Evolutionary conservation across 768 basidiomycete species (phyloP).

Genomic region (Holtermannia corniformis): DNA sequence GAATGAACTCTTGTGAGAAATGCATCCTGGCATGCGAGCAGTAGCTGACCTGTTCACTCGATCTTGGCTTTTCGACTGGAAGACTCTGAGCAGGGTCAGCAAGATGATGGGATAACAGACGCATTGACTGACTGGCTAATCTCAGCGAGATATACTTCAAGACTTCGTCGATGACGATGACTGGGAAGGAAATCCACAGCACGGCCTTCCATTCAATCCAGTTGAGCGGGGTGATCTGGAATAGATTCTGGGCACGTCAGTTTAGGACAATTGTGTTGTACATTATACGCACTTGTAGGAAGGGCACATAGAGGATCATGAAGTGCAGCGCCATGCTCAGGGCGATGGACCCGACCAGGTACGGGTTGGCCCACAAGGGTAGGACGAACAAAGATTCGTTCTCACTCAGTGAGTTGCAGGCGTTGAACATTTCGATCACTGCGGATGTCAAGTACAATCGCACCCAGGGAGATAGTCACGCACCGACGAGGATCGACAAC

Average conservation of each 20-base stretch:
- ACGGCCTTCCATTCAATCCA: conserved; percentile 94
- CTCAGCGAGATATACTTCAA: conserved; percentile 55
- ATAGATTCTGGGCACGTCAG: conserved; percentile 53
- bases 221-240: conserved; percentile 88
- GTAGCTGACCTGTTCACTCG: too few relatives aligned
- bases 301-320: conserved; percentile 91
- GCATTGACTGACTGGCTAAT: conserved; percentile 15
- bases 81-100: too few relatives aligned
- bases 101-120: too few relatives aligned
- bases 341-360: conserved; percentile 76
- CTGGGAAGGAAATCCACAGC: conserved; percentile 73
- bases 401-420: conserved; percentile 80
- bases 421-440: conserved; percentile 43
- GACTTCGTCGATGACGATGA: conserved; percentile 78
- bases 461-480: not conserved
- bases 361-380: conserved; percentile 90
- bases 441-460: not conserved
- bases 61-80: too few relatives aligned
- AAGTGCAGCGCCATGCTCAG: conserved; percentile 90
- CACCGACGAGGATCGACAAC: conserved; percentile 79
- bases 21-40: too few relatives aligned
- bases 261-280: not conserved
- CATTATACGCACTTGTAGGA: conserved; percentile 50
- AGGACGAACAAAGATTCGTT: conserved; percentile 83
- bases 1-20: too few relatives aligned